Base-by-base conservation (phyloP, 257 asterid species). In the Catharanthus roseus region DNA sequence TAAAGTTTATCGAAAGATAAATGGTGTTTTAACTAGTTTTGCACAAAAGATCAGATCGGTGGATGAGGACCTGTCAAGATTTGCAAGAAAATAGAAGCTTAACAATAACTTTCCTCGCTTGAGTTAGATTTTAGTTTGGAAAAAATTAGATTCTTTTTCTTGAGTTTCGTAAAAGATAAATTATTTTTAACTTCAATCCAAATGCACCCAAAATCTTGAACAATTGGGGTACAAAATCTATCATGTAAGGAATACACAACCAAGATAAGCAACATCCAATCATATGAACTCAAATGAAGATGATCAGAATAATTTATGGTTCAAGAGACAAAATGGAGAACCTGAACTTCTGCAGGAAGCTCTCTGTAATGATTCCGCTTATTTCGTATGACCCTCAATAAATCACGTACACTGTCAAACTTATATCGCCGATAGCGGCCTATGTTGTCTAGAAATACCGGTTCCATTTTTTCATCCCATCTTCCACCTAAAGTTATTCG, bases 271-370 rank as follows among this genome's bases (percentile, higher is more conserved):
- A 34, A 13, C 16, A 36, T 2, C 34, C 6, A 19, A 36, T 10
- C 44, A 51, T 2, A 13, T 34, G 67, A 10, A 62, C 34, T 47
- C 53, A 2, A 23, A 1, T 5, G 2, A 21, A 8, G 1, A 29
- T 45, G 45, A 34, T 53, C 71, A 31, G 26, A 19, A 26, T 62
- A 57, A n/a, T n/a, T 65, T 31, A 71, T 65, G 56, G 10, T 26
- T 1, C 49, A 54, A 58, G 19, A 72, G 56, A 2, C 16, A 41
- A 69, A 8, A 53, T 68, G 45, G 11, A 64, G 71, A 75, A 93
- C 99, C 97, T 93, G 97, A 82, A 91, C 85, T 78, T 93, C 92
- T 0, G 84, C 39, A 39, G 97, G 99, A 76, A 91, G 93, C 80
- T 93, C 97, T 79, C 96, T 80, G 80, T 87, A 93, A 81, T 93